Evolutionary conservation across 495 filamentous ascomycete genomes (phyloP).

Genomic region (Parathielavia hyrcaniae): DNA sequence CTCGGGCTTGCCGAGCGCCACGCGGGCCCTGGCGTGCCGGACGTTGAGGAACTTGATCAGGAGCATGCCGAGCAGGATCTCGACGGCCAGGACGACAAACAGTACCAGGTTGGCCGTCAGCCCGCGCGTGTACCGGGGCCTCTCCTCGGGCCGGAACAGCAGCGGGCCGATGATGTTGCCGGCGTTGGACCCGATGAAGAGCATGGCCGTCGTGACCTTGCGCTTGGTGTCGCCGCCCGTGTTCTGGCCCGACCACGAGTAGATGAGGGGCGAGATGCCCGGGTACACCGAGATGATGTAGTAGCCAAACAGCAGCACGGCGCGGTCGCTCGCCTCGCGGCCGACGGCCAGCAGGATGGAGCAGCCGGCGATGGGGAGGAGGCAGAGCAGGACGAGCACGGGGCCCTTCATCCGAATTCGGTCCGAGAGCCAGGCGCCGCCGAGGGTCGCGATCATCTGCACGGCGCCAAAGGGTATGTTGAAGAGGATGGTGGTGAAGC

Average conservation of each 20-base stretch:
- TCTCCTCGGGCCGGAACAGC: conserved; percentile 3
- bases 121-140: conserved; percentile 2
- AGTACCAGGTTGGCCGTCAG: conserved; percentile 5
- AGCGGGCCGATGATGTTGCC: conserved; percentile 7
- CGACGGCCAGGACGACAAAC: neutral
- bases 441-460: conserved; percentile 5
- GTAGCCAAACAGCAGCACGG: neutral
- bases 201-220: neutral
- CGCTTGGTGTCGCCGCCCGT: conserved; percentile 6
- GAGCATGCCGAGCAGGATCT: neutral
- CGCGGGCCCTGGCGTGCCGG: neutral
- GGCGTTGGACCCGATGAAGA: neutral
- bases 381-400: neutral
- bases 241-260: conserved; percentile 6
- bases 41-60: neutral
- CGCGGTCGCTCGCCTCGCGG: neutral
- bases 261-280: conserved; percentile 4
- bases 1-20: conserved; percentile 1
- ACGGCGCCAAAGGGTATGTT: conserved; percentile 4
- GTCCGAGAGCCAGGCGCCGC: conserved; percentile 2
- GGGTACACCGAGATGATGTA: conserved; percentile 2
- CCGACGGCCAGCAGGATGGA: conserved; percentile 5
- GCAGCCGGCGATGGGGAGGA: neutral
- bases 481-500: conserved; percentile 3
- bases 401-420: neutral